Evolutionary conservation across 208 protist species (phyloP).

Genomic region (Leishmania lainsoni): DNA sequence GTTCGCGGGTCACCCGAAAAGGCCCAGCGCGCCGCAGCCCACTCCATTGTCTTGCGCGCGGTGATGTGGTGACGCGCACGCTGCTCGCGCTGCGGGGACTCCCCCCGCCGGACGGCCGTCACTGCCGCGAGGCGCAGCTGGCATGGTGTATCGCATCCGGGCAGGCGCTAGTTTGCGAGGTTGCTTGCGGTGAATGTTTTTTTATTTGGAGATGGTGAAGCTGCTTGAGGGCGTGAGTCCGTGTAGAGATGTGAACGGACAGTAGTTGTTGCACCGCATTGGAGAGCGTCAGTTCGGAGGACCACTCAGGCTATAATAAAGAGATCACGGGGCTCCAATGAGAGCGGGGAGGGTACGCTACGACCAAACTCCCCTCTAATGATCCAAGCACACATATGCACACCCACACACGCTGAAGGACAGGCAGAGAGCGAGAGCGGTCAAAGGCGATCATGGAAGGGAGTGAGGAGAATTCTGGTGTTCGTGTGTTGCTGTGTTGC

Average conservation of each 20-base stretch:
- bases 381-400: not conserved
- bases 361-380: not conserved
- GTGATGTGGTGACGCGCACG: too few species aligned
- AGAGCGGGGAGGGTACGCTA: not conserved
- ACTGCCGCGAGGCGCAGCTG: too few species aligned
- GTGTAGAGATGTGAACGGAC: too few species aligned
- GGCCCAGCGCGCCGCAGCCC: too few species aligned
- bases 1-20: too few species aligned
- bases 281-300: not conserved
- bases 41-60: too few species aligned
- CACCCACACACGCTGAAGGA: not conserved
- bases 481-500: slow-evolving; percentile 1
- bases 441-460: not conserved
- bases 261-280: not conserved
- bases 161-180: too few species aligned
- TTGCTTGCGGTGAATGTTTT: too few species aligned
- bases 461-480: not conserved
- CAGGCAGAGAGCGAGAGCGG: not conserved
- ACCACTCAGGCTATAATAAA: not conserved
- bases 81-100: too few species aligned
- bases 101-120: too few species aligned
- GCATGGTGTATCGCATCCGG: not conserved
- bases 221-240: not conserved
- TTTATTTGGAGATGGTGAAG: not conserved
- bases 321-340: not conserved